A percentile compares a stretch with the other conserved stretches of the same genome.
These are phyloP conservation scores for Byssochlamys sp. DNA, from an alignment of 2,329 filamentous ascomycete species.

Conservation along the genomic window DNA sequence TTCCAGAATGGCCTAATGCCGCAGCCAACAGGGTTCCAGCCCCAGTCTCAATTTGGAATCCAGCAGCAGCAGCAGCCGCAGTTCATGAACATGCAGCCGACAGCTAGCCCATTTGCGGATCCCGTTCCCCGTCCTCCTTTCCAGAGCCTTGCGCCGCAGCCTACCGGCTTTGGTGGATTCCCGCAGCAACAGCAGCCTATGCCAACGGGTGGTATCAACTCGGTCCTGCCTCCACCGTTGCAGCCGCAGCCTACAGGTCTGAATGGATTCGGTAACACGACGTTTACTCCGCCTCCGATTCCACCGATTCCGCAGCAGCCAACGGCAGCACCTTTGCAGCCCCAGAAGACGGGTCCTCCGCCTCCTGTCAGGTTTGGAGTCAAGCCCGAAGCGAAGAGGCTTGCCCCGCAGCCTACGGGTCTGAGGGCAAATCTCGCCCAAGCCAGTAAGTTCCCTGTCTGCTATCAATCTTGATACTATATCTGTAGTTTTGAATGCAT, in stretches of 20 bases:
- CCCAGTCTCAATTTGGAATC: constrained; percentile 37
- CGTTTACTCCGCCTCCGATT: constrained; percentile 40
- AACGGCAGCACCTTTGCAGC: constrained; percentile 53
- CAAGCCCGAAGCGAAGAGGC: constrained; percentile 59
- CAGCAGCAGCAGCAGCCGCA: constrained; percentile 41
- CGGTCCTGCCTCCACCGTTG: constrained; percentile 23
- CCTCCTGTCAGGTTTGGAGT: constrained; percentile 86
- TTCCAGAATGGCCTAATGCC: constrained; percentile 34
- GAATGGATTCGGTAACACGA: constrained; percentile 41
- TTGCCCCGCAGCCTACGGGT: constrained; percentile 78
- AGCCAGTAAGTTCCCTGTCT: constrained; percentile 70
- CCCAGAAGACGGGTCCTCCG: constrained; percentile 75
- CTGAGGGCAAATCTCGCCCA: constrained; percentile 80
- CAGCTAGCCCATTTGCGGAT: constrained; percentile 24
- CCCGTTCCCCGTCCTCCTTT: constrained; percentile 29
- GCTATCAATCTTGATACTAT: constrained; percentile 5
- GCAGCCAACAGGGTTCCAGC: constrained; percentile 40
- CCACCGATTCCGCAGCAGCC: constrained; percentile 51
- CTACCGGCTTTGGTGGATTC: constrained; percentile 44
- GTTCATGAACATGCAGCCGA: constrained; percentile 35
- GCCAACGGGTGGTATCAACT: constrained; percentile 36
- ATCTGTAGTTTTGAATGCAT: constrained; percentile 9
- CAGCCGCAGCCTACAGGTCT: constrained; percentile 42
- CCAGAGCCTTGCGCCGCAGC: constrained; percentile 40
- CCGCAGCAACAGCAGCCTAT: constrained; percentile 31